These are phyloP conservation scores for Paramecium sonneborni DNA, from an alignment of 73 alveolate species.

Conservation along the genomic window DNA sequence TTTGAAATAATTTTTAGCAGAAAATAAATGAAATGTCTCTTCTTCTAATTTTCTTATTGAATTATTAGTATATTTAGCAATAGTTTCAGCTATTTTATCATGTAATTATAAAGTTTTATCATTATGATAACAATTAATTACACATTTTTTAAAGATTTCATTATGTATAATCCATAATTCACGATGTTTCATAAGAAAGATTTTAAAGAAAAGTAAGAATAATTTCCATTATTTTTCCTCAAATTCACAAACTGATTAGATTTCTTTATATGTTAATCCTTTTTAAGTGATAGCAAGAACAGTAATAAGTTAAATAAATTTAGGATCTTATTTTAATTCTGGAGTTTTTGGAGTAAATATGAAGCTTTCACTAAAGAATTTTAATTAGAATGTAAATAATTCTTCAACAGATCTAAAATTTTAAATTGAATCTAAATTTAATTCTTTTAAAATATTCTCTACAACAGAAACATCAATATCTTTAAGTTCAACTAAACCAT, in stretches of 20 bases:
- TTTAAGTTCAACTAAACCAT: conserved; percentile 25
- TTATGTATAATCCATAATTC: conserved; percentile 67
- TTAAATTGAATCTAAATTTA: background rate
- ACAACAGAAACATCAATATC: conserved; percentile 15
- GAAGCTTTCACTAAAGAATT: background rate
- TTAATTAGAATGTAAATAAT: conserved; percentile 41
- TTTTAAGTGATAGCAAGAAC: conserved; percentile 60
- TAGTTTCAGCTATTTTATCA: conserved; percentile 59
- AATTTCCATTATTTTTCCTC: conserved; percentile 61
- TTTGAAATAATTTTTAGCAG: conserved; percentile 51
- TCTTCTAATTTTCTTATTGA: conserved; percentile 67
- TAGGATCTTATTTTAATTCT: background rate
- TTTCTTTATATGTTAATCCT: conserved; percentile 61
- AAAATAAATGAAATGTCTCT: conserved; percentile 61
- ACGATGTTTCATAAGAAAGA: conserved; percentile 45
- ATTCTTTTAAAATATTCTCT: conserved; percentile 36
- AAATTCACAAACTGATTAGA: conserved; percentile 35
- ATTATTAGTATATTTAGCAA: conserved; percentile 53
- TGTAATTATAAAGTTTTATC: background rate
- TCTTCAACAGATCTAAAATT: conserved; percentile 52
- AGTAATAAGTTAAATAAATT: conserved; percentile 46
- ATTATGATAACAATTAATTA: conserved; percentile 42
- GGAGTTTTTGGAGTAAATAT: conserved; percentile 22
- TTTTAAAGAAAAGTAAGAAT: conserved; percentile 57
- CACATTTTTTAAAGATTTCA: conserved; percentile 54